Conservation (phyloP, 2,329 filamentous ascomycete species). For the Verticillium nonalfalfae region DNA sequence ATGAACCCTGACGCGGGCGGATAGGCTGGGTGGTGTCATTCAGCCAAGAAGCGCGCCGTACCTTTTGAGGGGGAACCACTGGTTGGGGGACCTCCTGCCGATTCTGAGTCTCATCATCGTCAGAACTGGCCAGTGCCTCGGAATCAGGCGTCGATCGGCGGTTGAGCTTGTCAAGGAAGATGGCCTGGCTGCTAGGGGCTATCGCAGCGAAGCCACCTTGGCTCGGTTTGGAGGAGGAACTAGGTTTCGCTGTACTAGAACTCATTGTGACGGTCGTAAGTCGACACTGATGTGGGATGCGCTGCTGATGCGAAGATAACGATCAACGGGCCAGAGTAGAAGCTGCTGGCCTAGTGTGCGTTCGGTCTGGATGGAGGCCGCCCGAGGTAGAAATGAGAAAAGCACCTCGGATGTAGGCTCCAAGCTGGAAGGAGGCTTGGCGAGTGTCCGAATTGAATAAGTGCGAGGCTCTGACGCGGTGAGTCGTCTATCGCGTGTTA, state of each 20-base stretch:
- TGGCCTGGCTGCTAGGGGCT: conserved; percentile 53
- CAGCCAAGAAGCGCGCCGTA: conserved; percentile 75
- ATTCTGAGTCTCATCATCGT: conserved; percentile 76
- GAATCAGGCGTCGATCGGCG: conserved; percentile 87
- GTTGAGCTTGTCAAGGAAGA: conserved; percentile 69
- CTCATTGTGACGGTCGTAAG: conserved; percentile 36
- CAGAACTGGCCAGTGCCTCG: conserved; percentile 86
- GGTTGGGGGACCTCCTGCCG: conserved; percentile 44
- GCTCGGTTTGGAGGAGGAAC: conserved; percentile 44
- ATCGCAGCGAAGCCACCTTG: conserved; percentile 36
- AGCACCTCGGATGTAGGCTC: not conserved
- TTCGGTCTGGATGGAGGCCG: not conserved
- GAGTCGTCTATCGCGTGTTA: not conserved
- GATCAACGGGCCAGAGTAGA: no score
- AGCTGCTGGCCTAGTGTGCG: not conserved
- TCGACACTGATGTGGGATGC: not conserved
- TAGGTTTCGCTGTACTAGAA: conserved; percentile 41
- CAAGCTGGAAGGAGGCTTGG: not conserved
- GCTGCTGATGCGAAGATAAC: not conserved
- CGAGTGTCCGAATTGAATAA: not conserved
- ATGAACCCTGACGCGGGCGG: conserved; percentile 67
- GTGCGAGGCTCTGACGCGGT: not conserved
- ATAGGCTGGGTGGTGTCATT: conserved; percentile 69
- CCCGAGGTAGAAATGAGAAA: not conserved
- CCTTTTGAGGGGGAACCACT: conserved; percentile 47